These are phyloP conservation scores for Herpetospermum pedunculosum DNA, from an alignment of 306 rosid genomes.

Conservation along the genomic window DNA sequence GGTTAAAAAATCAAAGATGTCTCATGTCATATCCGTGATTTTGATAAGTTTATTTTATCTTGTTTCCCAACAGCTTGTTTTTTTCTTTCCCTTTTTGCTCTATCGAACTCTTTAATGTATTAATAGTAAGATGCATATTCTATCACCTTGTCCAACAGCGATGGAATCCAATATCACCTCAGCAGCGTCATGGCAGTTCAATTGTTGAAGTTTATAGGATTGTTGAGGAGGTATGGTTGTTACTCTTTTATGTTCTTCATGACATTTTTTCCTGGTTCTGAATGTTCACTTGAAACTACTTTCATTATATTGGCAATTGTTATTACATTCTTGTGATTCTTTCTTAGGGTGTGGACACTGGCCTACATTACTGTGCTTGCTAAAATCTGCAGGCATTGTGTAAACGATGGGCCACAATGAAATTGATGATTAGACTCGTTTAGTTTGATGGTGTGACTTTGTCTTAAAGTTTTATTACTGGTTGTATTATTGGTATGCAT, in stretches of 20 bases:
- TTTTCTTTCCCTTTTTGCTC: not conserved
- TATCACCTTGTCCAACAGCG: constrained; percentile 37
- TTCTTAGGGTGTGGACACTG: not conserved
- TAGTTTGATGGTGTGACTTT: not conserved
- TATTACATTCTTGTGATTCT: not conserved
- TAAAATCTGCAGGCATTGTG: not conserved
- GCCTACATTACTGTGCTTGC: not conserved
- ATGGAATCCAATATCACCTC: constrained; percentile 92
- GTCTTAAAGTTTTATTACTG: not conserved
- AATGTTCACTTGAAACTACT: not conserved
- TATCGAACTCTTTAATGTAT: not conserved
- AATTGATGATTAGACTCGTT: not conserved
- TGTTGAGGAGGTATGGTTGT: constrained; percentile 76
- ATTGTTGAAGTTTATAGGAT: constrained; percentile 95
- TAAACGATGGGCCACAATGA: not conserved
- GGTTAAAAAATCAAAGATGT: not conserved
- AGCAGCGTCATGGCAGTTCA: constrained; percentile 88
- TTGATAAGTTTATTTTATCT: not conserved
- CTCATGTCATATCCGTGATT: not conserved
- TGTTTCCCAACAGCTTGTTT: not conserved
- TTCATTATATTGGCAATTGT: not conserved
- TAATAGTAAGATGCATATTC: not conserved
- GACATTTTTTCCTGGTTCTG: not conserved
- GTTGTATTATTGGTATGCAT: not conserved
- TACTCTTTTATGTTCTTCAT: not conserved